These are phyloP conservation scores for Entomophthora muscae DNA, from an alignment of 371 early-diverging fungal genomes.

Conservation along the genomic window DNA sequence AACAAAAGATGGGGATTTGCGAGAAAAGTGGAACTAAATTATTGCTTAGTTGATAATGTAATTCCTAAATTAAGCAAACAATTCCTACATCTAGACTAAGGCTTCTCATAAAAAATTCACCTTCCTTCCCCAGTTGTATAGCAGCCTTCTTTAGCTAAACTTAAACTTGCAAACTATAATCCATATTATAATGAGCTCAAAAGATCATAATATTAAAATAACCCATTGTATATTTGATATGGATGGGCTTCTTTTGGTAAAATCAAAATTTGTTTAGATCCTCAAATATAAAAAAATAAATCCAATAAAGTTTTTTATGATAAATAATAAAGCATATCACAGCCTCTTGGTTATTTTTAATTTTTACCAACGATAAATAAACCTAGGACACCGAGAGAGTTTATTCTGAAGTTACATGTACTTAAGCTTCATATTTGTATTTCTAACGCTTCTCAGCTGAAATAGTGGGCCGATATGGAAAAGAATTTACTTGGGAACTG, in stretches of 20 bases:
- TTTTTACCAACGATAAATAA: constrained; percentile 14
- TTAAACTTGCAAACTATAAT: no score
- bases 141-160: no score
- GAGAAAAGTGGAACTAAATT: no score
- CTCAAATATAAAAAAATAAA: no score
- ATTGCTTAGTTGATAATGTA: no score
- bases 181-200: not conserved
- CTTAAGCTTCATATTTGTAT: not conserved
- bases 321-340: not conserved
- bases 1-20: no score
- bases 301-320: not conserved
- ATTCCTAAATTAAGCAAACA: no score
- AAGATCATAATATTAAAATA: constrained; percentile 25
- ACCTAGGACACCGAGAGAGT: constrained; percentile 74
- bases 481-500: constrained; percentile 54
- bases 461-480: constrained; percentile 41
- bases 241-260: constrained; percentile 41
- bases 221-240: constrained; percentile 76
- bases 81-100: no score
- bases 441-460: constrained; percentile 18
- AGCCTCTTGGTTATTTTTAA: not conserved
- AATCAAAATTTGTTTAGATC: no score
- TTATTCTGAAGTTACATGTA: constrained; percentile 64
- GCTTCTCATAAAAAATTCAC: no score
- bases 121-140: no score